Percentiles rank a stretch among this genome's conserved stretches.
Evolutionary conservation across 768 basidiomycete genomes (phyloP).

Genomic region (Pleurotus salmoneostramineus): DNA sequence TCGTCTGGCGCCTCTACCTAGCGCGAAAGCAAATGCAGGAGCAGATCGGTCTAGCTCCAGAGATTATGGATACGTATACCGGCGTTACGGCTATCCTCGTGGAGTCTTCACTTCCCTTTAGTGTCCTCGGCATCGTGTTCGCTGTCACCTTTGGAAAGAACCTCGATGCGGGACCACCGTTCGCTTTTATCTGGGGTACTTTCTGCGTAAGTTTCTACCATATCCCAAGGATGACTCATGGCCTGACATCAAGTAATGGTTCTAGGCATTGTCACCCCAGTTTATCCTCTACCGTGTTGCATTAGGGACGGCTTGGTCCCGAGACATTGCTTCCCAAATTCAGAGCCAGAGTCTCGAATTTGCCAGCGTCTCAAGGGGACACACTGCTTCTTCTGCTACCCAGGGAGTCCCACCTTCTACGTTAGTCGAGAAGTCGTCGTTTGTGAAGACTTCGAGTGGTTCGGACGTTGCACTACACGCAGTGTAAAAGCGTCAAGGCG

Average conservation of each 20-base stretch:
- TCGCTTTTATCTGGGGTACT: conserved; percentile 22
- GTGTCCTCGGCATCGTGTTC: conserved; percentile 20
- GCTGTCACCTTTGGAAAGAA: conserved; percentile 19
- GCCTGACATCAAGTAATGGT: not conserved
- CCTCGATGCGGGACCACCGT: conserved; percentile 15
- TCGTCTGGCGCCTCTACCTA: conserved; percentile 21
- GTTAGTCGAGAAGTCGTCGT: not conserved
- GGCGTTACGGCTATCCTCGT: conserved; percentile 22
- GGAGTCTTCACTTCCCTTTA: conserved; percentile 26
- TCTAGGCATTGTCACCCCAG: conserved; percentile 8
- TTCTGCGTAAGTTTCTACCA: conserved; percentile 20
- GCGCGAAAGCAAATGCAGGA: conserved; percentile 12
- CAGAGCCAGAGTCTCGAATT: not conserved
- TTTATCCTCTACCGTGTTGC: conserved; percentile 8
- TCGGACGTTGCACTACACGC: too few relatives aligned
- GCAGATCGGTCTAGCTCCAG: conserved; percentile 9
- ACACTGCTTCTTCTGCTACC: not conserved
- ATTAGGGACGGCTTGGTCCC: conserved; percentile 4
- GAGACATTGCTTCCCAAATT: not conserved
- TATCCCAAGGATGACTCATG: not conserved
- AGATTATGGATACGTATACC: conserved; percentile 18
- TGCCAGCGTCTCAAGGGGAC: not conserved
- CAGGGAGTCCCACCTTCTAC: not conserved
- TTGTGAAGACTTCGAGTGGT: not conserved
- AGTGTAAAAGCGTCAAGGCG: too few relatives aligned